Conservation (phyloP, 208 protist species). For the Trypanosomatidae sp. region DNA sequence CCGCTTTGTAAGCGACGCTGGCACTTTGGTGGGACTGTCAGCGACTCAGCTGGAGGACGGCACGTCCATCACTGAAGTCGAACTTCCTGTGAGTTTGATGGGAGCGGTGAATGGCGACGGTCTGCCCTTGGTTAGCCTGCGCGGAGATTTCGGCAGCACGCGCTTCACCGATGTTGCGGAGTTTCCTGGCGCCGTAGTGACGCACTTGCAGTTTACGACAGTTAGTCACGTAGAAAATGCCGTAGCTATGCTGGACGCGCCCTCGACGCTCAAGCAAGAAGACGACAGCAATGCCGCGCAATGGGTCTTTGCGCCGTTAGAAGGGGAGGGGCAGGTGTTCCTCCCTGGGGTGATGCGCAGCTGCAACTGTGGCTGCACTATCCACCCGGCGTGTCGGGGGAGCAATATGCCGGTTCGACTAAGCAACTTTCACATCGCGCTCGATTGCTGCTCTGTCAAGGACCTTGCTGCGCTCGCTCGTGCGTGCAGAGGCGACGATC, state of each 20-base stretch:
- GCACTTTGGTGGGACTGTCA: neutral
- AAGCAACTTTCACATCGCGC: constrained; percentile 9
- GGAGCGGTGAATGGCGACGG: constrained; percentile 15
- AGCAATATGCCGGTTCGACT: constrained; percentile 5
- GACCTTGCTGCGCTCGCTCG: constrained; percentile 7
- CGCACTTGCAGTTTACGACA: constrained; percentile 16
- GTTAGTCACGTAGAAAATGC: constrained; percentile 10
- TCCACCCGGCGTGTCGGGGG: neutral
- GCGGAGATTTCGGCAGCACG: constrained; percentile 17
- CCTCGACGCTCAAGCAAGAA: neutral
- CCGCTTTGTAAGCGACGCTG: constrained; percentile 9
- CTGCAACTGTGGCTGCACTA: constrained; percentile 15
- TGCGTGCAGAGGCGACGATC: constrained; percentile 7
- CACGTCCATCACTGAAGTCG: neutral
- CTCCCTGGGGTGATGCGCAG: constrained; percentile 9
- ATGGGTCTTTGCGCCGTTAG: constrained; percentile 18
- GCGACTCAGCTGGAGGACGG: neutral
- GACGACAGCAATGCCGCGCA: neutral
- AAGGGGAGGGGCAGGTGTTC: constrained; percentile 14
- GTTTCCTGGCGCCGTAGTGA: constrained; percentile 21
- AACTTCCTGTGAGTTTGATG: constrained; percentile 22
- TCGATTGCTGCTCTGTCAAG: constrained; percentile 5
- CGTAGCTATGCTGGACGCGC: neutral
- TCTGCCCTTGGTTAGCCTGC: constrained; percentile 20
- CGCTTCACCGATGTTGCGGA: constrained; percentile 8